phyloP scores from a whole-genome alignment of 106 monocot species.

The Cymbidium sinense region DNA sequence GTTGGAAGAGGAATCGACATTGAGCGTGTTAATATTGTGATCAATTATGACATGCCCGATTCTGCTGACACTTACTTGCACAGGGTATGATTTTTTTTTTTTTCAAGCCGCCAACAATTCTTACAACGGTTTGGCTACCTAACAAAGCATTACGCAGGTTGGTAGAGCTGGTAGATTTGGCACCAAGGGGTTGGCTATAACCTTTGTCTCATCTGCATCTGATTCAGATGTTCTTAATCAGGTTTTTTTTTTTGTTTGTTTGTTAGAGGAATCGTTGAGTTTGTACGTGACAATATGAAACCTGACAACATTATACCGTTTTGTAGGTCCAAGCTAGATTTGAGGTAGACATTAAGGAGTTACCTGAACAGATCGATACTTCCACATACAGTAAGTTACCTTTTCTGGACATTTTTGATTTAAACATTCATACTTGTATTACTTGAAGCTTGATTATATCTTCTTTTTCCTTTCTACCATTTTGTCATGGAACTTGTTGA shows the following conservation, averaged over 20 bases:
- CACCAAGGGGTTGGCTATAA: conserved; percentile 96
- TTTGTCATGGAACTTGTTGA: too few species aligned
- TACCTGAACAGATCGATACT: conserved; percentile 95
- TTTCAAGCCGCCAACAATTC: background rate
- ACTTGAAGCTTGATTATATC: too few species aligned
- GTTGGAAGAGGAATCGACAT: conserved; percentile 98
- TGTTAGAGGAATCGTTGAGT: too few species aligned
- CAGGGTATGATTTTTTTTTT: conserved; percentile 52
- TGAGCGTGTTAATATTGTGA: conserved; percentile 98
- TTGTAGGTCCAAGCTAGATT: conserved; percentile 95
- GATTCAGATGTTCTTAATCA: conserved; percentile 95
- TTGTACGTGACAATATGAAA: too few species aligned
- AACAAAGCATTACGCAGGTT: conserved; percentile 29
- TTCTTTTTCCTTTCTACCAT: too few species aligned
- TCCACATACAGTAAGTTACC: conserved; percentile 89
- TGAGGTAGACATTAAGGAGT: conserved; percentile 95
- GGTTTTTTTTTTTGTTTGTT: conserved; percentile 21
- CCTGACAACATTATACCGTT: background rate
- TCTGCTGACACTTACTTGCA: conserved; percentile 96
- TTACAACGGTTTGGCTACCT: background rate
- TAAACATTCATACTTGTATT: too few species aligned
- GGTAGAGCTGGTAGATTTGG: conserved; percentile 92
- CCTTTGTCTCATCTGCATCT: conserved; percentile 88
- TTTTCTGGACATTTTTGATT: background rate
- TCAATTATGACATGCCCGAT: conserved; percentile 99